phyloP scores from a whole-genome alignment of 169 alveolate genomes.

The Haemoproteus tartakovskyi region DNA sequence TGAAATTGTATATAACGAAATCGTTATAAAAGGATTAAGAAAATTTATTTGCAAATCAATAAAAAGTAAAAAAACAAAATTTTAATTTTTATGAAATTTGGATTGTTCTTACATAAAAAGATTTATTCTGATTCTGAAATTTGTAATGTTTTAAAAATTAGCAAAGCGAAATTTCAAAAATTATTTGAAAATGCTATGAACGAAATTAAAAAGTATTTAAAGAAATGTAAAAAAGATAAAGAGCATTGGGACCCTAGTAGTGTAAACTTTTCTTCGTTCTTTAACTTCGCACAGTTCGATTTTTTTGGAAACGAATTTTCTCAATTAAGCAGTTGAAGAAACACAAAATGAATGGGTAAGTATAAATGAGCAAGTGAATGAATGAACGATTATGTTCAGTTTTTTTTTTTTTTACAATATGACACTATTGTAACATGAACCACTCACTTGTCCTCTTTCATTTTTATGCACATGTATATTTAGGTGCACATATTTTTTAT shows the following conservation, averaged over 20 bases:
- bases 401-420: no score
- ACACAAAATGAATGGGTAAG: no score
- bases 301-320: constrained; percentile 59
- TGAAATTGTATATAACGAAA: constrained; percentile 47
- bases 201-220: constrained; percentile 40
- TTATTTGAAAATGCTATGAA: constrained; percentile 23
- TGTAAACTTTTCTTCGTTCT: constrained; percentile 22
- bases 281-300: constrained; percentile 37
- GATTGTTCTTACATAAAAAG: constrained; percentile 33
- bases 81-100: constrained; percentile 63
- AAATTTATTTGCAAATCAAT: constrained; percentile 41
- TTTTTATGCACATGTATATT: no score
- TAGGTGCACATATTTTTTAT: no score
- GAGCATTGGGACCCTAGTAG: constrained; percentile 2
- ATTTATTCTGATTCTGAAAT: constrained; percentile 41
- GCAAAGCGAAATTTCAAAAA: constrained; percentile 27
- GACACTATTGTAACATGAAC: no score
- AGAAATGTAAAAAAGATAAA: constrained; percentile 6
- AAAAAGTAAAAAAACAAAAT: constrained; percentile 44
- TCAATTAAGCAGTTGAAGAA: no score
- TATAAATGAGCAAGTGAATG: no score
- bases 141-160: constrained; percentile 20
- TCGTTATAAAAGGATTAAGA: constrained; percentile 46
- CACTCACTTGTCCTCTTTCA: no score
- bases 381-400: no score